Evolutionary conservation across 2,329 filamentous ascomycete species (phyloP).

Genomic region (Celoporthe dispersa): DNA sequence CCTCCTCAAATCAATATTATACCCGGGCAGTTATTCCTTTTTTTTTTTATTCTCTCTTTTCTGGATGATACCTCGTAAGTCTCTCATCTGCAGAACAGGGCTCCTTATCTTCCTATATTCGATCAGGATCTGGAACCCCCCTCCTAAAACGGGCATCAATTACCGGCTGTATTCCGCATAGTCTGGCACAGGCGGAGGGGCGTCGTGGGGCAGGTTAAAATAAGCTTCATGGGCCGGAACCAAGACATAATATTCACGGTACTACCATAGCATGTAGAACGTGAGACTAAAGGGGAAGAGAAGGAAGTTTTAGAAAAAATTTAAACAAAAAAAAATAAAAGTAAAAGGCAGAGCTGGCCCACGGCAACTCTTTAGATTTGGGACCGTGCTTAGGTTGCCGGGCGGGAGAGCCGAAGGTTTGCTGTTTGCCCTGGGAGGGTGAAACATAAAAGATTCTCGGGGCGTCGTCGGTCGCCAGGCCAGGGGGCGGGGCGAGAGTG

Average conservation of each 20-base stretch:
- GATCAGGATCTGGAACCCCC: not conserved
- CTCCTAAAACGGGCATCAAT: not conserved
- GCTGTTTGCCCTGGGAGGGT: not conserved
- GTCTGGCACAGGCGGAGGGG: not conserved
- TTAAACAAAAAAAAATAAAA: not conserved
- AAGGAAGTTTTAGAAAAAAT: too few relatives aligned
- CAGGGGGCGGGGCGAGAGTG: not conserved
- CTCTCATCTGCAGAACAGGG: not conserved
- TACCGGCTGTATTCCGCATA: not conserved
- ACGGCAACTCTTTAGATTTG: not conserved
- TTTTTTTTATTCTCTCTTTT: not conserved
- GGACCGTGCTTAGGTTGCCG: not conserved
- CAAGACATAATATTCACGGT: not conserved
- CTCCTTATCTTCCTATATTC: not conserved
- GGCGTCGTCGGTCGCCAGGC: not conserved
- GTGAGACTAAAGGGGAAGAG: too few relatives aligned
- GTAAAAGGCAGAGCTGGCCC: not conserved
- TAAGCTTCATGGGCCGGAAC: constrained; percentile 9
- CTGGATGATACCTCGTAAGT: not conserved
- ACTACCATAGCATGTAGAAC: not conserved
- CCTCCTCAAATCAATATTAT: not conserved
- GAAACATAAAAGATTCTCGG: not conserved
- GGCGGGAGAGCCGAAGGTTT: not conserved
- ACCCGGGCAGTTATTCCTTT: not conserved
- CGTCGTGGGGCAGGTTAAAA: not conserved